phyloP scores from a whole-genome alignment of 805 yeast species.

The Starmerella davenportii region DNA sequence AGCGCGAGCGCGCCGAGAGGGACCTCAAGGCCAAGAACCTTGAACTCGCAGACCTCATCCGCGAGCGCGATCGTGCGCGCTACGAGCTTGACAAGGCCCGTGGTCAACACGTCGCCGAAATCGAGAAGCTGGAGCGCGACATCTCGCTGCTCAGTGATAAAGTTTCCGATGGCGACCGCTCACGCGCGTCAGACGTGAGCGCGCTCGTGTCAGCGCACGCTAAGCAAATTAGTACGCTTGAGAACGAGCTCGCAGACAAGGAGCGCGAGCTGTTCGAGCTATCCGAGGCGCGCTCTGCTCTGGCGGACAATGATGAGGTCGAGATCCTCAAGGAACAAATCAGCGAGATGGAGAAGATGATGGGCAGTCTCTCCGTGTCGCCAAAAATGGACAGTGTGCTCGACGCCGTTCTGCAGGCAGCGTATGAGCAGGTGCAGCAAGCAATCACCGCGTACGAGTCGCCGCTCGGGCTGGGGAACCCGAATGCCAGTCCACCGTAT shows the following conservation, averaged over 20 bases:
- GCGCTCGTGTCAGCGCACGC: conserved; percentile 23
- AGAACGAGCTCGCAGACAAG: conserved; percentile 14
- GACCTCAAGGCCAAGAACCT: conserved; percentile 72
- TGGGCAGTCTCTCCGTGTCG: conserved; percentile 30
- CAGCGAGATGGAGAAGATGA: conserved; percentile 44
- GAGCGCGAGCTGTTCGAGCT: conserved; percentile 20
- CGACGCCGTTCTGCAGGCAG: conserved; percentile 54
- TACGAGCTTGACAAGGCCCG: conserved; percentile 56
- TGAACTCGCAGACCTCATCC: conserved; percentile 71
- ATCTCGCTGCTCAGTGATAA: conserved; percentile 42
- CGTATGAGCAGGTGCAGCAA: conserved; percentile 57
- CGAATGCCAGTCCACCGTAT: conserved; percentile 54
- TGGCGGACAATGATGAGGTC: conserved; percentile 55
- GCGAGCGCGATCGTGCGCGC: conserved; percentile 79
- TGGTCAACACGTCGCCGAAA: conserved; percentile 46
- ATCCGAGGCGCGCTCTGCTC: conserved; percentile 20
- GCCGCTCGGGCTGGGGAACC: conserved; percentile 64
- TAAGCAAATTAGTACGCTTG: conserved; percentile 13
- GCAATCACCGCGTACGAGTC: conserved; percentile 50
- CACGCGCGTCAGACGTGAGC: conserved; percentile 45
- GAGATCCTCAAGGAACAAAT: conserved; percentile 58
- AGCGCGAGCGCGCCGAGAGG: conserved; percentile 62
- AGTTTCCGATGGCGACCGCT: conserved; percentile 40
- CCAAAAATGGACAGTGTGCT: conserved; percentile 29
- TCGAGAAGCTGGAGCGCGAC: conserved; percentile 47